Base-by-base conservation (phyloP, 345 rosid genomes). In the Euclidium syriacum region DNA sequence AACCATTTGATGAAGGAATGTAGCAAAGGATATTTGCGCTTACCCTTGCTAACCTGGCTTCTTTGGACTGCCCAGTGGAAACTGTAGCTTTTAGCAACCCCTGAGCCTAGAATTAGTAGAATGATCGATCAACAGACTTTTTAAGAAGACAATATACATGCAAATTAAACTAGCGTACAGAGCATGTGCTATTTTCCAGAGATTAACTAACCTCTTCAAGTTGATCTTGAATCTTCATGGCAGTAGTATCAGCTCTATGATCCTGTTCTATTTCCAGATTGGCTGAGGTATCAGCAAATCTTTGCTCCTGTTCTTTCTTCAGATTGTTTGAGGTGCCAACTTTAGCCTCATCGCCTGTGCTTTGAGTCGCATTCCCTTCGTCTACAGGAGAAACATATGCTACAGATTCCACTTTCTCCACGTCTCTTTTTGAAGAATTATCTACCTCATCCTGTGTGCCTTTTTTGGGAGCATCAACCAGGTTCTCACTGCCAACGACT, bases 21-120 rank as follows among this genome's bases (percentile, higher is more conserved):
- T 20, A 51, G 32, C 19, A 48, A 29, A 6, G 3, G 22, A 64
- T 25, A 64, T 51, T 30, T 22, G 48, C 67, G 53, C 91, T 80
- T 85, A 90, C 99, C 89, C 94, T 89, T 60, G 97, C 91, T 77
- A 95, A 70, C 67, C 99, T 83, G 52, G 99, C 97, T 78, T 95
- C 99, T 76, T 95, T 95, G 53, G 99, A 95, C 77, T 83, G 92
- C 58, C 97, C 99, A 53, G 88, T 83, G 62, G 97, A 74, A 72
- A 72, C 70, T 51, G 97, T 73, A 71, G 82, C 83, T 80, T 95
- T 86, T 51, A 95, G 86, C 72, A 95, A 78, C 57, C 91, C 88
- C 75, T 95, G 96, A 81, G 99, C 99, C 97, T 90, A 81, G 43
- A 76, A 73, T 59, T 76, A 78, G 56, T 20, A 59, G 46, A 69